Evolutionary conservation across 768 basidiomycete species (phyloP).

Genomic region (Lactarius trivialis): DNA sequence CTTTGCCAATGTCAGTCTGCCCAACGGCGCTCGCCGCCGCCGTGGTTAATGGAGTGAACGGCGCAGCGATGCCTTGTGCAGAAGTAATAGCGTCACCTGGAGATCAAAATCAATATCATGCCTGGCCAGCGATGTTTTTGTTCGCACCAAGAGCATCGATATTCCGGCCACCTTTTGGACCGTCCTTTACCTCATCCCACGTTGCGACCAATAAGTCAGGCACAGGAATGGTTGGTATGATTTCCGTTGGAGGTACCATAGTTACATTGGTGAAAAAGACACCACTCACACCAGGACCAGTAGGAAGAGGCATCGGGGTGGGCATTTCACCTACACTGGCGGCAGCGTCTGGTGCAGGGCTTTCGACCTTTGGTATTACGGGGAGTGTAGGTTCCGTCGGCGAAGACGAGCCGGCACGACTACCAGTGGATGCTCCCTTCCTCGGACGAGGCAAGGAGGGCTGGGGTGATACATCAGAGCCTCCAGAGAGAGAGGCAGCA

Average conservation of each 20-base stretch:
- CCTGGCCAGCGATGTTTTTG: neutral
- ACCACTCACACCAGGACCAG: neutral
- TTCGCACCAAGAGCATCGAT: neutral
- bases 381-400: neutral
- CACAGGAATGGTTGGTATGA: neutral
- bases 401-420: neutral
- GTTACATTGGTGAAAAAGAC: neutral
- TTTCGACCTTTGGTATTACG: neutral
- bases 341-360: neutral
- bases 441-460: neutral
- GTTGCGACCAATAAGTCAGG: neutral
- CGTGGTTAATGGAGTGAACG: neutral
- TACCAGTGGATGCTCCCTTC: neutral
- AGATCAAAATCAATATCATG: neutral
- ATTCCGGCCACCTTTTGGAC: neutral
- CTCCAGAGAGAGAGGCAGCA: neutral
- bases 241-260: neutral
- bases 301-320: neutral
- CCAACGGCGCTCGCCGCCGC: slow-evolving; percentile 1
- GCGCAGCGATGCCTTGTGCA: neutral
- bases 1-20: slow-evolving; percentile 2
- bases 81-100: neutral
- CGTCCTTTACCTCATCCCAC: slow-evolving; percentile 1
- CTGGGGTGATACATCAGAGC: neutral
- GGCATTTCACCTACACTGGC: neutral